phyloP scores from a whole-genome alignment of 139 green algal genomes.

The Monoraphidium neglectum region DNA sequence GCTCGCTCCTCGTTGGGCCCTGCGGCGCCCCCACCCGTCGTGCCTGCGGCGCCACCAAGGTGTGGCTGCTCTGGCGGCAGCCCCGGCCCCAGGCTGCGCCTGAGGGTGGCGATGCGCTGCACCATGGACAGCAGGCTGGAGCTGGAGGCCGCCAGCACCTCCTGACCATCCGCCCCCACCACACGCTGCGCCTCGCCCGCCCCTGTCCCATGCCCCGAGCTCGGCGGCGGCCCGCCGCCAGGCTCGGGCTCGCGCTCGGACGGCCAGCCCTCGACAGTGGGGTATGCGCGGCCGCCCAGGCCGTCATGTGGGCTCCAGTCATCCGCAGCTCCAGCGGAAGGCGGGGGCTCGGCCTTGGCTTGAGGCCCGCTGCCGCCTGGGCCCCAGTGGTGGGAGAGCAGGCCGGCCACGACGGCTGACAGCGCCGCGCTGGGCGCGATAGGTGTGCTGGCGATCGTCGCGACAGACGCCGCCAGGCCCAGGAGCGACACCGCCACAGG shows the following conservation, averaged over 20 bases:
- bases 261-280: neutral
- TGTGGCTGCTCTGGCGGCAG: neutral
- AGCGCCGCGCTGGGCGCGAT: no score
- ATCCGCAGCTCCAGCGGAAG: no score
- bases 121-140: neutral
- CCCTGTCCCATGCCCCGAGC: neutral
- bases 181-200: neutral
- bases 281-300: neutral
- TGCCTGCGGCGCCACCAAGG: neutral
- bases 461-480: no score
- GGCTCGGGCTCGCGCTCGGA: neutral
- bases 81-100: neutral
- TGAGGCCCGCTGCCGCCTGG: no score
- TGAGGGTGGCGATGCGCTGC: neutral
- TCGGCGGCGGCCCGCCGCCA: neutral
- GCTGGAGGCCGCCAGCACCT: neutral
- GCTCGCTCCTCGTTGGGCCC: no score
- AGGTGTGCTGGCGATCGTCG: no score
- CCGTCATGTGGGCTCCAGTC: neutral
- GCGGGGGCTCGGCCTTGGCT: no score
- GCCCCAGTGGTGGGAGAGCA: no score
- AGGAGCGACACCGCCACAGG: no score
- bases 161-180: neutral
- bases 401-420: no score
- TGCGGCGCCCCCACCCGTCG: constrained; percentile 4